Percentiles rank a stretch among this genome's conserved stretches.
Evolutionary conservation across 169 alveolate genomes (phyloP).

Genomic region (Ichthyophthirius multifiliis): DNA sequence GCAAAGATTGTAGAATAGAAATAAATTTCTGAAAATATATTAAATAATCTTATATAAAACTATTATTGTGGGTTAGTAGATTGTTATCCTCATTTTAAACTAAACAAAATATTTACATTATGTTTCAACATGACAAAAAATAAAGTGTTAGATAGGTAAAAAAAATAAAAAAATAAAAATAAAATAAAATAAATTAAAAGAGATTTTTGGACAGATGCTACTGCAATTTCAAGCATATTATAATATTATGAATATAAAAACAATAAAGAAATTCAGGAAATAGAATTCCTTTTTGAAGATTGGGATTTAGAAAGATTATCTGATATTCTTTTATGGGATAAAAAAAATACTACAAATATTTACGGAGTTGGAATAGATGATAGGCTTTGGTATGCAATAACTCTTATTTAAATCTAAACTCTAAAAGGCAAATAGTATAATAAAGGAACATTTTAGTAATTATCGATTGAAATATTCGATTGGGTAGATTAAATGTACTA

Average conservation of each 20-base stretch:
- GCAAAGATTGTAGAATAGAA: too few relatives aligned
- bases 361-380: slow-evolving; percentile 2
- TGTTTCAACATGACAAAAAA: neutral
- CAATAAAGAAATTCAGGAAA: neutral
- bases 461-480: neutral
- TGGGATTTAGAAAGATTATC: neutral
- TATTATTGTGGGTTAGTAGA: neutral
- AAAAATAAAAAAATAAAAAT: neutral
- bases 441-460: neutral
- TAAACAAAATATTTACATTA: neutral
- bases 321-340: slow-evolving; percentile 1
- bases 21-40: neutral
- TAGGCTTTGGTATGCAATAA: slow-evolving; percentile 5
- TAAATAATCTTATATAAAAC: neutral
- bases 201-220: slow-evolving; percentile 5
- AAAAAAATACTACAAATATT: neutral
- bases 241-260: neutral
- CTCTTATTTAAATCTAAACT: neutral
- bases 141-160: neutral
- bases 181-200: neutral
- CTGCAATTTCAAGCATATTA: neutral
- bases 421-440: neutral
- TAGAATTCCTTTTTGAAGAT: neutral
- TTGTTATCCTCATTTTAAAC: slow-evolving; percentile 1
- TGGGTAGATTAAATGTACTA: neutral